Base-by-base conservation (phyloP, 441 rosid species). In the Eutrema salsugineum region DNA sequence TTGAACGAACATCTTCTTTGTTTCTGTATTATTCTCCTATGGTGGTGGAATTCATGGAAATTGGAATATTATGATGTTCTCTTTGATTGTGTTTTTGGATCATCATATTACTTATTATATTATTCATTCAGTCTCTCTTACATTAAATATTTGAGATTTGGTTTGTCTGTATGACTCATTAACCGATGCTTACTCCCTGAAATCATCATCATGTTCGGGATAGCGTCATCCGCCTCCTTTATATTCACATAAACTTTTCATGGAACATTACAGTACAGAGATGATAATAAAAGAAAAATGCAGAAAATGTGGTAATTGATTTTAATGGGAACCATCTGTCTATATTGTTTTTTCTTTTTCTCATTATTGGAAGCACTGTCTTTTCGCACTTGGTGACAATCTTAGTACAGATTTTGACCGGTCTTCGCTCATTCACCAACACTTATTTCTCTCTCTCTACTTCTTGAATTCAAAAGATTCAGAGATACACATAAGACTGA, bases 401-500 rank as follows among this genome's bases (percentile, higher is more conserved):
- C 32, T 53, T 42, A 33, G 70, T 72, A 54, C 56, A 51, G 11
- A 53, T 10, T 71, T 71, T 61, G 76, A 71, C 76, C 62, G 43
- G 76, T 71, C 76, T 53, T 63, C 19, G 10, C 68, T 28, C 68
- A 60, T 51, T 43, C 63, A 11, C 56, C 27, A 71, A 61, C 71
- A 50, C 63, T 51, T 44, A 36, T 42, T 15, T 69, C 9, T 58
- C 66, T 69, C 73, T 59, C 53, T 71, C 55, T 72, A 48, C 22
- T 50, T 49, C 28, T 76, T 70, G 77, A 77, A 75, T 49, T 83
- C 79, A 56, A 24, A 24, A 39, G 59, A 32, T 53, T 71, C 22
- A 43, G n/a, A 64, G 33, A 28, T 57, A 86, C 39, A 22, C 1
- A 15, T 2, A 59, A 86, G 94, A 81, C 89, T 71, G 88, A 81